Evolutionary conservation across 148 eudicot species (phyloP).

Genomic region (Vaccinium darrowii): DNA sequence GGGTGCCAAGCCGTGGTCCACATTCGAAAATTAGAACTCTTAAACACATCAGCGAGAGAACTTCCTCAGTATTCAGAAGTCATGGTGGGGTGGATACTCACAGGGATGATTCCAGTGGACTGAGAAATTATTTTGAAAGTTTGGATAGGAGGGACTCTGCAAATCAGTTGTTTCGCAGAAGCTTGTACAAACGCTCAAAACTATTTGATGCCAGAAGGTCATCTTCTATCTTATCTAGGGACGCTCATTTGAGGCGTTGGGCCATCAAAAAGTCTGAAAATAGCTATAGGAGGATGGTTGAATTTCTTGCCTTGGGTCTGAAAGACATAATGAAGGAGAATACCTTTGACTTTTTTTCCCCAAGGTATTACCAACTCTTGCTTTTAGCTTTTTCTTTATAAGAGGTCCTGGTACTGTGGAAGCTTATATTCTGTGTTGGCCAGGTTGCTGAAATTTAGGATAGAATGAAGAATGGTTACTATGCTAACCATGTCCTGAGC

Average conservation of each 20-base stretch:
- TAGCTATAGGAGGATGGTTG: constrained; percentile 80
- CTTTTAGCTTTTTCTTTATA: constrained; percentile 5
- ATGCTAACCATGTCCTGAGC: constrained; percentile 75
- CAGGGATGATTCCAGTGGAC: constrained; percentile 86
- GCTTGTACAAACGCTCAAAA: constrained; percentile 86
- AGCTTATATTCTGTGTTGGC: constrained; percentile 11
- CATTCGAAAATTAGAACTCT: constrained; percentile 48
- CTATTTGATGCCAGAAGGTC: constrained; percentile 77
- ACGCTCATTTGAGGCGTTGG: constrained; percentile 84
- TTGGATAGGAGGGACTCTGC: constrained; percentile 78
- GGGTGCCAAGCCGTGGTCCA: constrained; percentile 52
- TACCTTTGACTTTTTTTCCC: constrained; percentile 65
- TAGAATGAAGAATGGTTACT: constrained; percentile 77
- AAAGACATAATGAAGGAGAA: constrained; percentile 85
- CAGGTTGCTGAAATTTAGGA: constrained; percentile 86
- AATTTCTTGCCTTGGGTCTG: constrained; percentile 60
- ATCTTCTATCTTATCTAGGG: constrained; percentile 78
- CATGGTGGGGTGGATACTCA: constrained; percentile 36
- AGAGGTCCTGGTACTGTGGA: background rate
- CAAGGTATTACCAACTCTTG: constrained; percentile 48
- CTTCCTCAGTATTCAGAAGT: constrained; percentile 38
- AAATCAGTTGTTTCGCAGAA: constrained; percentile 73
- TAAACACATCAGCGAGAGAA: constrained; percentile 46
- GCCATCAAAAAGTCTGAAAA: constrained; percentile 78
- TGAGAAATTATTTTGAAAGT: constrained; percentile 88